Base-by-base conservation (phyloP, 202 grass and related monocot genomes). In the Musa balbisiana region DNA sequence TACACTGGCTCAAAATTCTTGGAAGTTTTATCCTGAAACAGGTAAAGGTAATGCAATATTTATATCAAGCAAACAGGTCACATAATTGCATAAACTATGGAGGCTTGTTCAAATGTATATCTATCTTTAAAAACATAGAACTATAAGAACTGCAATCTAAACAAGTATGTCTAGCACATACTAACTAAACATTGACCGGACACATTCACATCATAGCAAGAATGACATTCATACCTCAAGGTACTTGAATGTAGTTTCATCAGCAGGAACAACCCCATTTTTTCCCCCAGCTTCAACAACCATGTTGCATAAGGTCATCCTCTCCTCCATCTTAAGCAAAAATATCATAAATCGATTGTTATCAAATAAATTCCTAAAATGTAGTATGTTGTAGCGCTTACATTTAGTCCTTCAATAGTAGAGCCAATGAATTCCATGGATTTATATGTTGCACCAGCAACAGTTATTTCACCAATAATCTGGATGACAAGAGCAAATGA, bases 241-340 rank as follows among this genome's bases (percentile, higher is more conserved):
- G 81, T 94, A 98, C 43, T 98, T 94, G 54, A 98, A 90, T 87
- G 95, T 98, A 87, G 85, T 94, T 68, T 82, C 77, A 77, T 98
- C 91, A 73, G 91, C 81, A 84, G 95, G 91, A 23, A 98, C 83
- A 52, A 98, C 87, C 72, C 95, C 95, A 69, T 98, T 98, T 81
- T 98, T 98, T 20, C 91, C 91, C 33, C 95, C 95, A 66, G 95
- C 95, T 86, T 98, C 95, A 83, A 98, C 75, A 76, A 94, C 95
- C 91, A 98, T 98, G 71, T 98, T 98, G 79, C 94, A 98, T n/a
- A 94, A 73, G 72, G 94, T 98, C 94, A 98, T 98, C 74, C 94
- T 78, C 78, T 98, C 94, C 87, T 98, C 94, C 91, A 98, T 98
- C 94, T 98, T 83, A 75, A 67, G 20, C n/a, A 19, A 76, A 64